These are phyloP conservation scores for Hypseocharis bilobata DNA, from an alignment of 441 rosid species.

Conservation along the genomic window DNA sequence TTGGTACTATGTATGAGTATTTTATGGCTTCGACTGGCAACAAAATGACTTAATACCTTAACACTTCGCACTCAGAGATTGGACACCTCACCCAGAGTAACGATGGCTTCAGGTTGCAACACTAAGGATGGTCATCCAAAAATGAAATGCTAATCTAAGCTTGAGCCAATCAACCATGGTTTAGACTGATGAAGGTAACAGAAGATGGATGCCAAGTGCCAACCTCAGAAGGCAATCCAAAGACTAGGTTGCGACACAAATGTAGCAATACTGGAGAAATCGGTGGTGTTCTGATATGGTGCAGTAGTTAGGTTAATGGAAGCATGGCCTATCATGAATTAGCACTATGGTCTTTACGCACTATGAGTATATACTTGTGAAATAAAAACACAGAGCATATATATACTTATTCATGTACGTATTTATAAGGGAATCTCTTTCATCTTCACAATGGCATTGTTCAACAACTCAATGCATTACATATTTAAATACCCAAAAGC, in stretches of 20 bases:
- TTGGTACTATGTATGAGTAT: neutral
- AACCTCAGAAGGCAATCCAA: neutral
- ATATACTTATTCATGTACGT: too few relatives aligned
- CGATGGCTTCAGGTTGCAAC: neutral
- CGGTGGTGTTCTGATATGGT: neutral
- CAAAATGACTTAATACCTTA: neutral
- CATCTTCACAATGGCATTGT: neutral
- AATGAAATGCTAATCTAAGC: neutral
- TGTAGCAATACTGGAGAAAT: neutral
- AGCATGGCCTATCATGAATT: neutral
- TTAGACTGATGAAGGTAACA: neutral
- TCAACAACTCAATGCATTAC: neutral
- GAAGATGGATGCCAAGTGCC: neutral
- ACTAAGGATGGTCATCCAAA: too few relatives aligned
- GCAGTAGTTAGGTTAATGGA: neutral
- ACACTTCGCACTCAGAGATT: neutral
- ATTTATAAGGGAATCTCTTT: neutral
- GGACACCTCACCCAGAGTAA: neutral
- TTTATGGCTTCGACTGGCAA: neutral
- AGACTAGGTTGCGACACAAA: neutral
- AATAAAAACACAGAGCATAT: neutral
- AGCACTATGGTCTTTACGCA: neutral
- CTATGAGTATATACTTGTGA: neutral
- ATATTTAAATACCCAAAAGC: neutral
- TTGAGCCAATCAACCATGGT: neutral